phyloP scores from a whole-genome alignment of 2,329 filamentous ascomycete genomes.

The Ascochyta fabae region DNA sequence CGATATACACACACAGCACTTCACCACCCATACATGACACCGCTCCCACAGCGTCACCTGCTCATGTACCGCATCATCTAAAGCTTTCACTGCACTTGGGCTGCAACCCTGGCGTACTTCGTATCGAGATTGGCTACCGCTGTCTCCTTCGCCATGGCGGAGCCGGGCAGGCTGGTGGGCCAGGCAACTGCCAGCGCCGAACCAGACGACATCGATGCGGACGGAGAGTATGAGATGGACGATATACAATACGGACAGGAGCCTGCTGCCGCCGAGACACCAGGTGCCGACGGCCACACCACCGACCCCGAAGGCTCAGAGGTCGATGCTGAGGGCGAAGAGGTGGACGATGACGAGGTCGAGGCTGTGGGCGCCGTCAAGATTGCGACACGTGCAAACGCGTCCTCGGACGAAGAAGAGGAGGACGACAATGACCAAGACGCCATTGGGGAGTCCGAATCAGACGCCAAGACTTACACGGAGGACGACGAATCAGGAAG shows the following conservation, averaged over 20 bases:
- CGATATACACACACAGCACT: slow-evolving; percentile 37
- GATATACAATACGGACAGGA: slow-evolving; percentile 42
- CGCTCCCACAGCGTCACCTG: slow-evolving; percentile 28
- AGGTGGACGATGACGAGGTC: slow-evolving; percentile 60
- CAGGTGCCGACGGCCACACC: slow-evolving; percentile 39
- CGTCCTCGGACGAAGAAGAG: slow-evolving; percentile 50
- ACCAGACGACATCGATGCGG: slow-evolving; percentile 46
- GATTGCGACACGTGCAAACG: slow-evolving; percentile 41
- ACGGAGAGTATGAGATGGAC: slow-evolving; percentile 50
- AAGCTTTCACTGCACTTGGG: slow-evolving; percentile 15
- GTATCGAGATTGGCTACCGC: slow-evolving; percentile 49
- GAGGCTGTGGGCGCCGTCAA: slow-evolving; percentile 52
- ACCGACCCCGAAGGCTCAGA: slow-evolving; percentile 53
- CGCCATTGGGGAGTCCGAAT: slow-evolving; percentile 46
- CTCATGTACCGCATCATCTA: slow-evolving; percentile 36
- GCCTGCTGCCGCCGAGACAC: slow-evolving; percentile 23
- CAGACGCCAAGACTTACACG: slow-evolving; percentile 48
- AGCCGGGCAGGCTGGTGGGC: slow-evolving; percentile 49
- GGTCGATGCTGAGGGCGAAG: slow-evolving; percentile 52
- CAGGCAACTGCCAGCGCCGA: slow-evolving; percentile 41
- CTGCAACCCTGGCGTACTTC: slow-evolving; percentile 46
- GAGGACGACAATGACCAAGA: slow-evolving; percentile 50
- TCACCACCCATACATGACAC: slow-evolving; percentile 33
- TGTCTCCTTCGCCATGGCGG: slow-evolving; percentile 52
- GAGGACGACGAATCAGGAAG: slow-evolving; percentile 49